Evolutionary conservation across 2,329 filamentous ascomycete genomes (phyloP).

Genomic region (Pleurostoma richardsiae): DNA sequence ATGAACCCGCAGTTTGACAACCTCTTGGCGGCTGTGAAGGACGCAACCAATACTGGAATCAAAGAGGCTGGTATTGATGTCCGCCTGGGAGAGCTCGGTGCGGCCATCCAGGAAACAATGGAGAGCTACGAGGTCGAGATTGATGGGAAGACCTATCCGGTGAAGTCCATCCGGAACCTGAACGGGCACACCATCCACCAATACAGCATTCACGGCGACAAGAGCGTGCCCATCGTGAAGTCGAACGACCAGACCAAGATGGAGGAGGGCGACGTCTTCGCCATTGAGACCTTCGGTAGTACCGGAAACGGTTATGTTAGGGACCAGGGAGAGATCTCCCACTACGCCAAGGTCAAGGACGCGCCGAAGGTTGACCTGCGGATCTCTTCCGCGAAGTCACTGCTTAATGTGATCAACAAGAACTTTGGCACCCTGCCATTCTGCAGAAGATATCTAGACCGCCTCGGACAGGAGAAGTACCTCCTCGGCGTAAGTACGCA

Average conservation of each 20-base stretch:
- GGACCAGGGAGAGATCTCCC: conserved; percentile 85
- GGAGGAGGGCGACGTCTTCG: conserved; percentile 94
- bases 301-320: conserved; percentile 84
- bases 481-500: conserved; percentile 66
- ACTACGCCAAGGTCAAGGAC: conserved; percentile 75
- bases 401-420: conserved; percentile 88
- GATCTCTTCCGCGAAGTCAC: conserved; percentile 75
- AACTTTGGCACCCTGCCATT: conserved; percentile 93
- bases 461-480: conserved; percentile 92
- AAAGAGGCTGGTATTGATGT: conserved; percentile 90
- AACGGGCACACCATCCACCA: conserved; percentile 87
- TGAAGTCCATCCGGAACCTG: conserved; percentile 83
- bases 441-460: conserved; percentile 85
- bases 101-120: conserved; percentile 83
- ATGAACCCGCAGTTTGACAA: conserved; percentile 74
- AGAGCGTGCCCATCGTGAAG: conserved; percentile 93
- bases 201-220: conserved; percentile 86
- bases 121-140: conserved; percentile 89
- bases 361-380: conserved; percentile 71
- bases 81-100: conserved; percentile 79
- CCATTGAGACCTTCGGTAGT: conserved; percentile 93
- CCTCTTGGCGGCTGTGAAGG: conserved; percentile 67
- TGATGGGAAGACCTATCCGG: conserved; percentile 69
- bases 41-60: conserved; percentile 80
- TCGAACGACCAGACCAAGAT: conserved; percentile 86